Evolutionary conservation across 2,329 filamentous ascomycete species (phyloP).

Genomic region (Parastagonospora avenae): DNA sequence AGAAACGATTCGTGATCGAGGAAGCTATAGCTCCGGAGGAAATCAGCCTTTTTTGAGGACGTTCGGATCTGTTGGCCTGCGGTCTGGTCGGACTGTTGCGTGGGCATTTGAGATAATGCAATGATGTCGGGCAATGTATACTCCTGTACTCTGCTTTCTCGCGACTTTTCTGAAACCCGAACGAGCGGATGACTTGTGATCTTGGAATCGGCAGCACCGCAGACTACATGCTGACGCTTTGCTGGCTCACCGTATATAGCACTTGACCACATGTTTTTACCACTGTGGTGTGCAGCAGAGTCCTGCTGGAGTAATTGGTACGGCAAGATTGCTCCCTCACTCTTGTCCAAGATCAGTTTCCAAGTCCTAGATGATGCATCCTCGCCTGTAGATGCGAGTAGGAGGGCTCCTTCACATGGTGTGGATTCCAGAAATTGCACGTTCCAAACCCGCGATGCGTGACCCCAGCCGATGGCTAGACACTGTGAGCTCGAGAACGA

Average conservation of each 20-base stretch:
- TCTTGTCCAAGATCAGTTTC: slow-evolving; percentile 45
- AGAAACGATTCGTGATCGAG: slow-evolving; percentile 60
- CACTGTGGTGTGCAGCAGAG: slow-evolving; percentile 70
- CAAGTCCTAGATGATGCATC: slow-evolving; percentile 79
- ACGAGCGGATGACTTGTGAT: slow-evolving; percentile 44
- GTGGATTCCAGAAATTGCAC: slow-evolving; percentile 65
- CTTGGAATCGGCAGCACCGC: slow-evolving; percentile 81
- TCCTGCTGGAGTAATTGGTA: slow-evolving; percentile 58
- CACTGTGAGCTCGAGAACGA: slow-evolving; percentile 37
- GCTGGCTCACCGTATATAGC: slow-evolving; percentile 7
- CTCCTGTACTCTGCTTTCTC: slow-evolving; percentile 12
- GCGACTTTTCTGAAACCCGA: background rate
- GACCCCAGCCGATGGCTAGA: slow-evolving; percentile 79
- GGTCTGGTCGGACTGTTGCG: background rate
- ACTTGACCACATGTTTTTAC: slow-evolving; percentile 88
- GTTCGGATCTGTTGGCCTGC: slow-evolving; percentile 6
- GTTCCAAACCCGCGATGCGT: slow-evolving; percentile 88
- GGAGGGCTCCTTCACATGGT: slow-evolving; percentile 44
- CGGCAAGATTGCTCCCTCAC: slow-evolving; percentile 2
- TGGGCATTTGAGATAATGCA: slow-evolving; percentile 10
- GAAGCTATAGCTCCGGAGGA: slow-evolving; percentile 68
- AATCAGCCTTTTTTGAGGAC: slow-evolving; percentile 35
- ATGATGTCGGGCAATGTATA: slow-evolving; percentile 35
- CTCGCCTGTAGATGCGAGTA: slow-evolving; percentile 80
- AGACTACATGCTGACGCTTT: slow-evolving; percentile 20